A percentile compares a stretch with the other conserved stretches of the same genome.
These are phyloP conservation scores for Stephania japonica DNA, from an alignment of 164 flowering plant species.

Conservation along the genomic window DNA sequence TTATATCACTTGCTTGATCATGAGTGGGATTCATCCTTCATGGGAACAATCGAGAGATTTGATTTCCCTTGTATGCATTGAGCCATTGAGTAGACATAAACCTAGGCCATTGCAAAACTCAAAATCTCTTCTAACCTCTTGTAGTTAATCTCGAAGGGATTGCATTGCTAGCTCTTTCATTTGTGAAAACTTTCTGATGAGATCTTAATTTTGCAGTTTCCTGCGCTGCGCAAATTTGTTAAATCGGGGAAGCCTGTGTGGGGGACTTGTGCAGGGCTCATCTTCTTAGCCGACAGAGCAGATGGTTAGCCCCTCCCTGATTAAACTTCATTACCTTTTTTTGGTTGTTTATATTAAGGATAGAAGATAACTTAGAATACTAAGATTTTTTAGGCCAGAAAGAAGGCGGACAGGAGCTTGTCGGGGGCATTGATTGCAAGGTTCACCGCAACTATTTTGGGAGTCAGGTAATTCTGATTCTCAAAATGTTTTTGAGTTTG, in stretches of 20 bases:
- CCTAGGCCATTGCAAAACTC: neutral
- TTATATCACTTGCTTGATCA: too few species aligned
- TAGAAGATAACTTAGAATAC: neutral
- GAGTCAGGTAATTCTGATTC: conserved; percentile 54
- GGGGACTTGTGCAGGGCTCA: conserved; percentile 99
- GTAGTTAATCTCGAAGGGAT: neutral
- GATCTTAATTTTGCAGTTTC: conserved; percentile 46
- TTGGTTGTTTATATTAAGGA: too few species aligned
- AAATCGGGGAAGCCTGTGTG: conserved; percentile 93
- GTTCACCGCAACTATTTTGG: conserved; percentile 95
- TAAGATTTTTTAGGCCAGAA: conserved; percentile 62
- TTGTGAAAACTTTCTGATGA: neutral
- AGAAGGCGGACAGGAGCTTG: conserved; percentile 75
- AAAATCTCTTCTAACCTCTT: neutral
- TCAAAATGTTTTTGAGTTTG: neutral
- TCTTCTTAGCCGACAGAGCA: conserved; percentile 82
- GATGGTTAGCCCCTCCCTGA: conserved; percentile 33
- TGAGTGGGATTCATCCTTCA: neutral
- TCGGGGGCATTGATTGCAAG: conserved; percentile 91
- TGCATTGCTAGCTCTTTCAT: neutral
- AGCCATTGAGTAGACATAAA: too few species aligned
- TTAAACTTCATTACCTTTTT: neutral
- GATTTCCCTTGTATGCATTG: too few species aligned
- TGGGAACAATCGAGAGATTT: neutral
- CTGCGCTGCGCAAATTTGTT: conserved; percentile 85